Conservation (phyloP, 2,329 filamentous ascomycete genomes). For the Talaromyces atroroseus region DNA sequence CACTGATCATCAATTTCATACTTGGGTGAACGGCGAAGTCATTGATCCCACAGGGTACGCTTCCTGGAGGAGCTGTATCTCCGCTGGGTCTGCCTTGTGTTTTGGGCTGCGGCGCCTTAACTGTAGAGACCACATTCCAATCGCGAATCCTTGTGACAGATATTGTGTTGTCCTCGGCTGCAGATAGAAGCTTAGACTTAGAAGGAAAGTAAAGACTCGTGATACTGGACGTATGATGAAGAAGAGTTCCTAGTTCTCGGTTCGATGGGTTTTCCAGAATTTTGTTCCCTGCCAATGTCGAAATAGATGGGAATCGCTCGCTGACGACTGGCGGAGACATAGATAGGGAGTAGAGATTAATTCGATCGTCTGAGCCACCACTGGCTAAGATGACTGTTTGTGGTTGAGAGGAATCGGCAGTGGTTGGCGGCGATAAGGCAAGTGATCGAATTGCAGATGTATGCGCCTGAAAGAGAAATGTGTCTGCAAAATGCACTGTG, state of each 20-base stretch:
- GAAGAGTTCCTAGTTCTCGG: slow-evolving; percentile 75
- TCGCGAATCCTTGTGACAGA: slow-evolving; percentile 82
- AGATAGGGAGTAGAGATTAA: slow-evolving; percentile 91
- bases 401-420: slow-evolving; percentile 47
- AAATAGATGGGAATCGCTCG: slow-evolving; percentile 54
- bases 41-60: slow-evolving; percentile 81
- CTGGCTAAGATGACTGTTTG: slow-evolving; percentile 86
- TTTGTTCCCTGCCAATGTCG: slow-evolving; percentile 63
- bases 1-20: slow-evolving; percentile 93
- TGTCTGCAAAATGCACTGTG: slow-evolving; percentile 71
- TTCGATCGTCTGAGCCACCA: slow-evolving; percentile 85
- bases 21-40: slow-evolving; percentile 93
- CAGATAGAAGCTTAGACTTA: slow-evolving; percentile 78
- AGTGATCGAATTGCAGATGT: slow-evolving; percentile 83
- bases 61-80: slow-evolving; percentile 78
- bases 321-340: slow-evolving; percentile 57
- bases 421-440: slow-evolving; percentile 72
- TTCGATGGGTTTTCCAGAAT: slow-evolving; percentile 82
- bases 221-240: slow-evolving; percentile 80
- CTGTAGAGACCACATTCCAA: slow-evolving; percentile 79
- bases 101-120: slow-evolving; percentile 84
- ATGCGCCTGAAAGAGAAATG: slow-evolving; percentile 94
- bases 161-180: slow-evolving; percentile 85
- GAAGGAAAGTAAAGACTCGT: slow-evolving; percentile 77
- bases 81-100: slow-evolving; percentile 74